These are phyloP conservation scores for Alternaria postmessia DNA, from an alignment of 2,329 filamentous ascomycete genomes.

Conservation along the genomic window DNA sequence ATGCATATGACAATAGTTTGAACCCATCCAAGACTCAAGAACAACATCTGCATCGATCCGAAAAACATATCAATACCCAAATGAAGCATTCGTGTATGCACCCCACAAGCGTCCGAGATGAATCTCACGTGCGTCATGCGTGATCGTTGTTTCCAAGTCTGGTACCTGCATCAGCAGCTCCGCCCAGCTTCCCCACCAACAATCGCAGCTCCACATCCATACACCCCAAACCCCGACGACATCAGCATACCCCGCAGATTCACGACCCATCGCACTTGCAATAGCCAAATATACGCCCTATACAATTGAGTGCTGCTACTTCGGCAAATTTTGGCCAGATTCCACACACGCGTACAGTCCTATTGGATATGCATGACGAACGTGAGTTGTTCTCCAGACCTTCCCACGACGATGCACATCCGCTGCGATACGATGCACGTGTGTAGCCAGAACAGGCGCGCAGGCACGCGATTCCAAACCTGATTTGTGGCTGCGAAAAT, in stretches of 20 bases:
- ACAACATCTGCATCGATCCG: not conserved
- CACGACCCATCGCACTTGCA: not conserved
- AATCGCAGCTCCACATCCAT: slow-evolving; percentile 14
- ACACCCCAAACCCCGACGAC: not conserved
- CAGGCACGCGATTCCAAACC: too few relatives aligned
- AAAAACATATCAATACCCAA: not conserved
- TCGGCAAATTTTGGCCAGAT: not conserved
- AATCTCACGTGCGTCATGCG: not conserved
- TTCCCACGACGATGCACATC: slow-evolving; percentile 1
- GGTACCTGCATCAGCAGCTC: not conserved
- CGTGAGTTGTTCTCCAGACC: slow-evolving; percentile 34
- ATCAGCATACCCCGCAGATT: not conserved
- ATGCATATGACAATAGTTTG: not conserved
- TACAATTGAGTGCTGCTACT: not conserved
- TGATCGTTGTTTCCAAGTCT: not conserved
- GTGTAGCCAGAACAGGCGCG: not conserved
- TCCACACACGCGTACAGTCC: not conserved
- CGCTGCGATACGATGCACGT: not conserved
- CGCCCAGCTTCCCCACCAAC: slow-evolving; percentile 6
- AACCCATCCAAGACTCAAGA: not conserved
- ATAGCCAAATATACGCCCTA: not conserved
- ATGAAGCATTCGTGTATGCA: not conserved
- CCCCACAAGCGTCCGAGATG: slow-evolving; percentile 2
- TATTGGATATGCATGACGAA: slow-evolving; percentile 48
- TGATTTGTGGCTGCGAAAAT: not conserved